Base-by-base conservation (phyloP, 2,329 filamentous ascomycete species). In the Paracorniculantispora psalliotae region DNA sequence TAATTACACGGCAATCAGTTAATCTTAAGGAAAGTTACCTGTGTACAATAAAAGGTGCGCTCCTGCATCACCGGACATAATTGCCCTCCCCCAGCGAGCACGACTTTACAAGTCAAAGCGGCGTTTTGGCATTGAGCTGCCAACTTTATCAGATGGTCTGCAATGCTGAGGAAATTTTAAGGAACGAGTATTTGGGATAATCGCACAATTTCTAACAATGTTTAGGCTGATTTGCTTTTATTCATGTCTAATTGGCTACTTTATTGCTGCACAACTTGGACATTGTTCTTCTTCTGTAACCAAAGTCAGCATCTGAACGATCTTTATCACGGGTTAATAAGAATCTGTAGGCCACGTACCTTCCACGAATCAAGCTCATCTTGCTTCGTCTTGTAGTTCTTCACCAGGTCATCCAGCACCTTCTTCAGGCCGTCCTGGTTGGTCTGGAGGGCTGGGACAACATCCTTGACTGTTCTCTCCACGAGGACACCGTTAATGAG, bases 321-420 rank as follows among this genome's bases (percentile, higher is more conserved):
- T 7, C 25, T 8, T 17, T 26, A 4, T 33, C 7, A 4, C 23
- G n/a, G n/a, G n/a, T n/a, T n/a, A n/a, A n/a, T n/a, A n/a, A 30
- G 33, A 28, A 23, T 19, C 37, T 25, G 28, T 26, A 39, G 3
- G n/a, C 17, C 12, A 15, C 54, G 21, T 58, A 96, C 93, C 91
- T 99, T 99, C 94, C 94, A 99, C 74, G 88, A 92, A 72, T 99
- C 93, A 80, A 99, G 84, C 71, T 99, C 94, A 44, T 91, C 86
- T 74, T 99, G 92, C 76, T 96, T 96, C 33, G 81, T 78, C 79
- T 96, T 96, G 81, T 97, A 97, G 77, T 96, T 91, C 82, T 96
- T 97, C 65, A 97, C 84, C 63, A 99, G 78, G 72, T 97, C 93
- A 63, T 97, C 92, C 58, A 97, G 79, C 30, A 97, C 92, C 77